Base-by-base conservation (phyloP, 2,329 filamentous ascomycete species). In the Cladosporium colombiae region DNA sequence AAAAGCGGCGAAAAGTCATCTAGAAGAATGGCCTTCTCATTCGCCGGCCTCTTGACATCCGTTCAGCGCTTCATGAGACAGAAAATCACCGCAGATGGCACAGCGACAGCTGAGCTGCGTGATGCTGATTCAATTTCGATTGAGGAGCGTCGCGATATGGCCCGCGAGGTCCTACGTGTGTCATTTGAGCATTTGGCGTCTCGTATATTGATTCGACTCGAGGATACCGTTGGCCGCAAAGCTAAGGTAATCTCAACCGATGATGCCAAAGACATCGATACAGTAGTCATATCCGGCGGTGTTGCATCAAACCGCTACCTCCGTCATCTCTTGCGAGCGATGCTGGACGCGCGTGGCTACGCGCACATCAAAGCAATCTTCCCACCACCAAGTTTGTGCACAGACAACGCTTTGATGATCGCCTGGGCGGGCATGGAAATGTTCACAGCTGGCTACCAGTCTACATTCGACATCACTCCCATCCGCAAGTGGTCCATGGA, bases 341-440 rank as follows among this genome's bases (percentile, higher is more conserved):
- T 83, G 60, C 80, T 97, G 50, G 84, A 89, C 69, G 85, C 82
- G n/a, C 85, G 90, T 52, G 91, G 91, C 0, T 89, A 87, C 73
- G 74, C 75, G 0, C 72, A 86, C 69, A 76, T 96, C 31, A 72
- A 83, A 13, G 77, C 97, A 8, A 79, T 89, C 33, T 91, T 90
- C 64, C 94, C 95, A n/a, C 93, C 93, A 2, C 78, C 86, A 11
- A 82, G 83, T 50, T 83, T 94, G 62, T 98, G 95, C 75, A 97
- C 92, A 0, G 95, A 99, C 74, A 98, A 99, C 78, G 95, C 95
- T 14, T 92, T 93, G 57, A 99, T 99, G 95, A 93, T 98, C 75
- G 94, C 90, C 1, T 98, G 95, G 94, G 84, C 93, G 0, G 95
- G 90, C 0, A 85, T 93, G 70, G 93, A 98, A 79, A 97, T 99